These are phyloP conservation scores for Spatholobus suberectus DNA, from an alignment of 306 rosid genomes.

Conservation along the genomic window DNA sequence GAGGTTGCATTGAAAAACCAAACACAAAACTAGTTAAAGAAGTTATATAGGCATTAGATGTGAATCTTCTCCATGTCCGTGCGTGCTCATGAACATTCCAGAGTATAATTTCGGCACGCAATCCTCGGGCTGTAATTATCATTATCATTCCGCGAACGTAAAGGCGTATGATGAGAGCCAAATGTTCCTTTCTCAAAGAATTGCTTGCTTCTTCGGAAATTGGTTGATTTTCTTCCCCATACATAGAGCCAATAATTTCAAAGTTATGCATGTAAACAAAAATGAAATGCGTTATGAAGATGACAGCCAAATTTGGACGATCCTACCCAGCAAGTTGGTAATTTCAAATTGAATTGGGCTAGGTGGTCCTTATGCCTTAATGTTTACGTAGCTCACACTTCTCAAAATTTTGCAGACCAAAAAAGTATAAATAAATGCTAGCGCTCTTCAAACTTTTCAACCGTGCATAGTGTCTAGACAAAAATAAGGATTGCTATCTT, in stretches of 20 bases:
- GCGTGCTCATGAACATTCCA: neutral
- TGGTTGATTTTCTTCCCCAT: neutral
- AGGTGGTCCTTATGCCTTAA: constrained; percentile 41
- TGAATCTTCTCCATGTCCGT: neutral
- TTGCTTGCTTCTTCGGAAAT: neutral
- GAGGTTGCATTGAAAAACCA: neutral
- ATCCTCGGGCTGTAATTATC: constrained; percentile 10
- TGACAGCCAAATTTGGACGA: constrained; percentile 29
- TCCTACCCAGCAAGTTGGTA: neutral
- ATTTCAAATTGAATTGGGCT: neutral
- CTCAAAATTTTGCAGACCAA: neutral
- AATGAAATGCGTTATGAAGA: constrained; percentile 22
- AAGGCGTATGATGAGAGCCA: neutral
- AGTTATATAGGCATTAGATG: neutral
- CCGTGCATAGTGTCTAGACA: neutral
- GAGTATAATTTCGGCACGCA: constrained; percentile 19
- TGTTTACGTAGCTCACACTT: neutral
- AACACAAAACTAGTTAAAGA: neutral
- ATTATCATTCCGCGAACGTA: constrained; percentile 8
- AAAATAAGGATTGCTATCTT: neutral
- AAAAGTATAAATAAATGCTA: too few species aligned
- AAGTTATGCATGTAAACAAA: neutral
- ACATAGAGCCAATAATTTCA: neutral
- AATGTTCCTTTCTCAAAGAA: neutral
- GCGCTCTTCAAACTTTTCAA: neutral